Evolutionary conservation across 83 land plant genomes (phyloP).

Genomic region (Picea abies): DNA sequence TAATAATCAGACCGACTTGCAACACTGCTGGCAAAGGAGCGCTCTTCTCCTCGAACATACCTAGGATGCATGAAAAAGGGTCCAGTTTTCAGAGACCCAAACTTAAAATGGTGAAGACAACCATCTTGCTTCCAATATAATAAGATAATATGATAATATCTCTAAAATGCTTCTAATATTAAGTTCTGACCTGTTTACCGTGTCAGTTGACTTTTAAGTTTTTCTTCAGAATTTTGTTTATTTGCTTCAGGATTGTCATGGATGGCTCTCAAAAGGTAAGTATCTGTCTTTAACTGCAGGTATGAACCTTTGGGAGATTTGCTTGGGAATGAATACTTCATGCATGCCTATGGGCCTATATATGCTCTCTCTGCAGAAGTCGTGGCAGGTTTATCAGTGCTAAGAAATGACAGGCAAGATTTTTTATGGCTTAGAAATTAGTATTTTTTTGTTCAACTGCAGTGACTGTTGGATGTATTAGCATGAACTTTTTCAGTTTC

Average conservation of each 20-base stretch:
- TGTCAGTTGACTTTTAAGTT: slow-evolving; percentile 2
- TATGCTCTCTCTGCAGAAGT: slow-evolving; percentile 96
- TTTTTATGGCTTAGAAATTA: neutral
- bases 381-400: slow-evolving; percentile 75
- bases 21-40: slow-evolving; percentile 78
- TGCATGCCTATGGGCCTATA: slow-evolving; percentile 98
- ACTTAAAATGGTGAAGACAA: slow-evolving; percentile 69
- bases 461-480: neutral
- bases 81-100: slow-evolving; percentile 88
- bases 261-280: neutral
- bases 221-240: slow-evolving; percentile 10
- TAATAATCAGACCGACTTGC: slow-evolving; percentile 78
- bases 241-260: neutral
- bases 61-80: slow-evolving; percentile 99
- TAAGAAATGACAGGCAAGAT: slow-evolving; percentile 74
- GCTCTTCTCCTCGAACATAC: slow-evolving; percentile 78
- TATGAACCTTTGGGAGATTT: slow-evolving; percentile 83
- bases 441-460: neutral
- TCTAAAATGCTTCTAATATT: neutral
- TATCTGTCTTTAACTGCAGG: slow-evolving; percentile 49
- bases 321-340: slow-evolving; percentile 92
- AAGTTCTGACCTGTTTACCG: neutral
- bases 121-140: neutral
- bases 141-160: neutral
- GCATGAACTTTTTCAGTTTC: no score